Conservation (phyloP, 208 protist species). For the Trypanosomatidae sp. region DNA sequence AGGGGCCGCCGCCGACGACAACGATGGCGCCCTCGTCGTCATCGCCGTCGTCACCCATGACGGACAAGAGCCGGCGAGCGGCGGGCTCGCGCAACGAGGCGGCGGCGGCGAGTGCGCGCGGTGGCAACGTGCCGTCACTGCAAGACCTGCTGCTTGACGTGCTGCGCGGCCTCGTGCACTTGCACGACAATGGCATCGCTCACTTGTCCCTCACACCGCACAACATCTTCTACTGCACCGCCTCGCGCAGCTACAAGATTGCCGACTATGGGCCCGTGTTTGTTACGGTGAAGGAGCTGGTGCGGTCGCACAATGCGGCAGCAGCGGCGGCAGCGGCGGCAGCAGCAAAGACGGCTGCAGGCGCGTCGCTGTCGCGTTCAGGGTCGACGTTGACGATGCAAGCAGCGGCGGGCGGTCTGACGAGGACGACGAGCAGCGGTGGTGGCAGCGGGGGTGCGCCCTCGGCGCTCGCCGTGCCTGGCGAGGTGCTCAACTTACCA, state of each 20-base stretch:
- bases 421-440: too few relatives aligned
- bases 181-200: conserved; percentile 57
- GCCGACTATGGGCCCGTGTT: conserved; percentile 70
- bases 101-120: neutral
- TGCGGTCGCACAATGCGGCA: conserved; percentile 10
- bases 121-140: conserved; percentile 5
- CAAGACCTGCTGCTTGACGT: conserved; percentile 42
- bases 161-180: conserved; percentile 28
- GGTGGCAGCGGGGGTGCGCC: too few relatives aligned
- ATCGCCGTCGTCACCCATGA: neutral
- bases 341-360: too few relatives aligned
- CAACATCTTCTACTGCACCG: conserved; percentile 58
- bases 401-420: too few relatives aligned
- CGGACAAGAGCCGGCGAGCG: neutral
- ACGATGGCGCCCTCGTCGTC: too few relatives aligned
- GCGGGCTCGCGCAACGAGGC: neutral
- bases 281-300: conserved; percentile 28
- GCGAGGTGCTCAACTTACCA: conserved; percentile 13
- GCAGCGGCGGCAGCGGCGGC: too few relatives aligned
- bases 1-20: too few relatives aligned
- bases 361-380: too few relatives aligned
- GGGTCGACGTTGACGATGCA: too few relatives aligned
- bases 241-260: conserved; percentile 22
- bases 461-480: too few relatives aligned
- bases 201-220: conserved; percentile 41